Percentiles rank a stretch among this genome's conserved stretches.
Evolutionary conservation across 192 early-diverging fungal genomes (phyloP).

Genomic region (Powellomyces hirtus): DNA sequence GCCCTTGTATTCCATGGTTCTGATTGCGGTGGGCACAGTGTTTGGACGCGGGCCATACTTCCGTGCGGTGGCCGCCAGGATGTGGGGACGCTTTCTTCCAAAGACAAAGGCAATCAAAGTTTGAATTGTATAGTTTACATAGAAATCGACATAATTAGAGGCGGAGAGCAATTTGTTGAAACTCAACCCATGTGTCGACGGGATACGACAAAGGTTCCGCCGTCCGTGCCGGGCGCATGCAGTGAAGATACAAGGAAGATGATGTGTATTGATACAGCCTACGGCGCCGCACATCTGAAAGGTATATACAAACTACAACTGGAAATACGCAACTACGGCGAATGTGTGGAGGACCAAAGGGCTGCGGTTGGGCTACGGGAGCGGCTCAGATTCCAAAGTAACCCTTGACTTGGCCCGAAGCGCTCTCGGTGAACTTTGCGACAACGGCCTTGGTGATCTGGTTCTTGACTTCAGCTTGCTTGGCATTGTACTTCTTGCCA

Average conservation of each 20-base stretch:
- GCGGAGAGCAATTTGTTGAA: too few species aligned
- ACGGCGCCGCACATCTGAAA: too few species aligned
- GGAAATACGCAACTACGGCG: too few species aligned
- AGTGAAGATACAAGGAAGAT: too few species aligned
- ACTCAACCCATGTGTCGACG: too few species aligned
- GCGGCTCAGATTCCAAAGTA: conserved; percentile 6
- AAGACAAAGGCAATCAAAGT: background rate
- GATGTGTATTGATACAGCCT: too few species aligned
- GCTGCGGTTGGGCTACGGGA: too few species aligned
- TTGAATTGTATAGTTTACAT: background rate
- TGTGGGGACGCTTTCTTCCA: conserved; percentile 35
- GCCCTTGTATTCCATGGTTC: conserved; percentile 28
- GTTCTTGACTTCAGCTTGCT: background rate
- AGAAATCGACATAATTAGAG: too few species aligned
- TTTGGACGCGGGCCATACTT: conserved; percentile 37
- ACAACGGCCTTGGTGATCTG: conserved; percentile 4
- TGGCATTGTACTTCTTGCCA: conserved; percentile 9
- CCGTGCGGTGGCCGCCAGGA: conserved; percentile 19
- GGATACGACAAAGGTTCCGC: too few species aligned
- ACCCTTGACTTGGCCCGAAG: conserved; percentile 5
- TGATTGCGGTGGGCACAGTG: conserved; percentile 32
- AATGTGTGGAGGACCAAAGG: too few species aligned
- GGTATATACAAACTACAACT: too few species aligned
- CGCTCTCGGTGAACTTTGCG: background rate
- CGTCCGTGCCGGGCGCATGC: too few species aligned